phyloP scores from a whole-genome alignment of 176 grass and related monocot genomes.

The Pontederia crassipes region DNA sequence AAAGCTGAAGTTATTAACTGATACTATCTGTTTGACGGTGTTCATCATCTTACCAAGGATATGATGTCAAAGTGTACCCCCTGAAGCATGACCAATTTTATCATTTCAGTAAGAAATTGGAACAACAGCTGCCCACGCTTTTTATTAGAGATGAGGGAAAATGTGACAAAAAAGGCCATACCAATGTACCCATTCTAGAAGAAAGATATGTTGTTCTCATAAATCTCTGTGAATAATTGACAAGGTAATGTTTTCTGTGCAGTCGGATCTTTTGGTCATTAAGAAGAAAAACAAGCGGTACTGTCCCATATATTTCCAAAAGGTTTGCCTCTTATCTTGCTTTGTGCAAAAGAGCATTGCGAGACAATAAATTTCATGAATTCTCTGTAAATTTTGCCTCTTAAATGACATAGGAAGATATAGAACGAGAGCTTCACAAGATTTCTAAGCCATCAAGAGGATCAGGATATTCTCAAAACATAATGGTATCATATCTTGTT shows the following conservation, averaged over 20 bases:
- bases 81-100: too few species aligned
- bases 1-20: too few species aligned
- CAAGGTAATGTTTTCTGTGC: conserved; percentile 26
- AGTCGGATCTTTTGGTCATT: conserved; percentile 88
- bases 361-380: not conserved
- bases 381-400: not conserved
- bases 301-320: conserved; percentile 95
- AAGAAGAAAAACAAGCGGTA: conserved; percentile 92
- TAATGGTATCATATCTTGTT: conserved; percentile 42
- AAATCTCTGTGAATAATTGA: not conserved
- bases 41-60: too few species aligned
- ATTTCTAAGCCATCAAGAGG: conserved; percentile 46
- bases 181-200: too few species aligned
- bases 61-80: too few species aligned
- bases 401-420: conserved; percentile 55
- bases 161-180: too few species aligned
- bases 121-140: too few species aligned
- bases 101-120: too few species aligned
- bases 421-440: conserved; percentile 79
- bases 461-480: conserved; percentile 57
- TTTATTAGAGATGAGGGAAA: too few species aligned
- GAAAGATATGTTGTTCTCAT: too few species aligned
- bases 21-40: too few species aligned
- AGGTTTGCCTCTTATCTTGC: conserved; percentile 31
- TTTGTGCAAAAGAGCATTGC: not conserved